Conservation (phyloP, 1,284 basidiomycete species). For the Ceratobasidium sp. region DNA sequence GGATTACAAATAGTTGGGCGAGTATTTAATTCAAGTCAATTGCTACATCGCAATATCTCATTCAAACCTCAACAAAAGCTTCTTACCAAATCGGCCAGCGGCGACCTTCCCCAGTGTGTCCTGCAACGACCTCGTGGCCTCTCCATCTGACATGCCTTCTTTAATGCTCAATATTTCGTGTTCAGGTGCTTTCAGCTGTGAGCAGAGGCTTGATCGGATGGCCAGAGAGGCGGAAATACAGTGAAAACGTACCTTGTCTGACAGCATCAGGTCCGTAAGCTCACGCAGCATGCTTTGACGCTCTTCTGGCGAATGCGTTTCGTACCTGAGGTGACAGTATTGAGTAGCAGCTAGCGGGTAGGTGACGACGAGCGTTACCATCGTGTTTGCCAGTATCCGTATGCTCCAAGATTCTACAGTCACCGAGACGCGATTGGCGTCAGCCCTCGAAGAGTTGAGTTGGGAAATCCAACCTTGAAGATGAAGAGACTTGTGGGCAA, state of each 20-base stretch:
- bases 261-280: conserved; percentile 61
- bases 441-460: not conserved
- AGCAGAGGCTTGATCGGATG: not conserved
- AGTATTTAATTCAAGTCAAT: not conserved
- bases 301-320: conserved; percentile 50
- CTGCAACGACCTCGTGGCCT: conserved; percentile 63
- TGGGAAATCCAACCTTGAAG: conserved; percentile 63
- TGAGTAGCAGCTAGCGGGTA: not conserved
- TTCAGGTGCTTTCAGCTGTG: conserved; percentile 70
- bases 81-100: conserved; percentile 72
- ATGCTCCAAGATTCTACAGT: conserved; percentile 65
- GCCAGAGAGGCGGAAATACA: not conserved
- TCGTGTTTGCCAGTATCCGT: conserved; percentile 80
- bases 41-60: not conserved
- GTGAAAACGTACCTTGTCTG: conserved; percentile 58
- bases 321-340: conserved; percentile 54
- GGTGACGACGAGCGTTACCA: conserved; percentile 59
- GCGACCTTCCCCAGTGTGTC: conserved; percentile 62
- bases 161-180: conserved; percentile 71
- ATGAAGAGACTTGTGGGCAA: conserved; percentile 84
- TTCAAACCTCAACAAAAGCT: conserved; percentile 71
- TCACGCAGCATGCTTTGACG: conserved; percentile 52
- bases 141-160: conserved; percentile 62
- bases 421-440: not conserved
- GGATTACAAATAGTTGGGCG: not conserved